Evolutionary conservation across 106 monocot genomes (phyloP), one percentile per base, ranked within the genome.

Genomic region (Dendrobium huoshanense): DNA sequence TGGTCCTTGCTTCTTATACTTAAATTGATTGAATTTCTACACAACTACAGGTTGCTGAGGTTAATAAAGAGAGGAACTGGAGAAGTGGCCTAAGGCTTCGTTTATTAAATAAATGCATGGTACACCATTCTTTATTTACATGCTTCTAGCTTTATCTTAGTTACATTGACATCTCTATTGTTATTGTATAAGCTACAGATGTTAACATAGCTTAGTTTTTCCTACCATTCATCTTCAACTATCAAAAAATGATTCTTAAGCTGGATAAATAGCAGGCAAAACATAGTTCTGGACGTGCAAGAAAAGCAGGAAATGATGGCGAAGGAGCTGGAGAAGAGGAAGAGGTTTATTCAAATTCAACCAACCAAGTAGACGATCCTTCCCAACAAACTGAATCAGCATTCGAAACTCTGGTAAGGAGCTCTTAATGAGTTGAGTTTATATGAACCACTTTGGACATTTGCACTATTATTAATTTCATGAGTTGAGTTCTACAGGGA

Each of bases 21-120:
- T 37, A 37, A 37, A 49, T 27, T 37, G 20, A 47, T 49, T 73
- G 37, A 33, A 33, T 65, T 78, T 18, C 41, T 74, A 29, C 22
- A 76, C 19, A 27, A 76, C 4, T 48, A 4, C 81, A 99, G 99
- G 82, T 91, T 81, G 61, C 59, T 31, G 99, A 91, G 78, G 88
- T 99, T 7, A 95, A 91, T 86, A 86, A 93, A 74, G 95, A 90
- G 86, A 89, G 85, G 79, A 95, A 90, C 81, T 99, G 99, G 99
- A 95, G 98, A 85, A 99, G 75, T 83, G 99, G 95, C 72, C 87
- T 99, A 4, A 88, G 99, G 85, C 91, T 99, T 83, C 95, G 93
- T 75, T 76, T 89, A 19, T 77, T 99, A 73, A 82, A 83, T 61
- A 91, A 78, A 79, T 95, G 89, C 88, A 86, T 99, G 95, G 99